Conservation (phyloP, 1,284 basidiomycete species). For the Schizophyllum commune region DNA sequence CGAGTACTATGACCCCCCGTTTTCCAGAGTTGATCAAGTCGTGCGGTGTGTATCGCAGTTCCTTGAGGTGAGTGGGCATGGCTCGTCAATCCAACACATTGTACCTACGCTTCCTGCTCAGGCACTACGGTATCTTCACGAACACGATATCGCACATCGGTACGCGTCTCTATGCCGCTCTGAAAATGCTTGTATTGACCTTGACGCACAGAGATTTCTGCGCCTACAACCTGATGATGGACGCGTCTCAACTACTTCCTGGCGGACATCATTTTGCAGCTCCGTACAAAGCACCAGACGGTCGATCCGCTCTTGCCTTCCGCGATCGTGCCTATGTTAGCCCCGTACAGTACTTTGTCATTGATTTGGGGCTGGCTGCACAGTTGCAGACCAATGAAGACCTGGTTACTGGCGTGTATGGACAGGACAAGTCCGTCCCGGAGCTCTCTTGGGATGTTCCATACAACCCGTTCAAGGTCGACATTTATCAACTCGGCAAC, state of each 20-base stretch:
- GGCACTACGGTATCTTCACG: neutral
- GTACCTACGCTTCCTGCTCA: neutral
- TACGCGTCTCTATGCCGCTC: neutral
- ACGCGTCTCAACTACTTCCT: neutral
- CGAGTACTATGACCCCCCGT: neutral
- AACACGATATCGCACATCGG: neutral
- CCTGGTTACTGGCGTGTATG: neutral
- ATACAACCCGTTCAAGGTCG: conserved; percentile 14
- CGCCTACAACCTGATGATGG: conserved; percentile 2
- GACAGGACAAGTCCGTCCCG: conserved; percentile 14
- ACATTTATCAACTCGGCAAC: conserved; percentile 16
- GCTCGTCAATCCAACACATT: too few relatives aligned
- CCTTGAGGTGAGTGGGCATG: neutral
- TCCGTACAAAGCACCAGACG: too few relatives aligned
- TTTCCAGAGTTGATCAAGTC: neutral
- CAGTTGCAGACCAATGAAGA: neutral
- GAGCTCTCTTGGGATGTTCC: conserved; percentile 7
- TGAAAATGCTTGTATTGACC: neutral
- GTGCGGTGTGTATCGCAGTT: neutral
- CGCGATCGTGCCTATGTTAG: neutral
- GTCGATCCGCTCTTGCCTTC: neutral
- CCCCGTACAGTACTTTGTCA: conserved; percentile 1
- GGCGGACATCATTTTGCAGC: neutral
- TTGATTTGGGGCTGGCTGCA: neutral
- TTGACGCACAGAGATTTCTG: conserved; percentile 1